Percentiles rank a stretch among this genome's conserved stretches.
These are phyloP conservation scores for Volvariella volvacea DNA, from an alignment of 1,284 basidiomycete species.

Conservation along the genomic window DNA sequence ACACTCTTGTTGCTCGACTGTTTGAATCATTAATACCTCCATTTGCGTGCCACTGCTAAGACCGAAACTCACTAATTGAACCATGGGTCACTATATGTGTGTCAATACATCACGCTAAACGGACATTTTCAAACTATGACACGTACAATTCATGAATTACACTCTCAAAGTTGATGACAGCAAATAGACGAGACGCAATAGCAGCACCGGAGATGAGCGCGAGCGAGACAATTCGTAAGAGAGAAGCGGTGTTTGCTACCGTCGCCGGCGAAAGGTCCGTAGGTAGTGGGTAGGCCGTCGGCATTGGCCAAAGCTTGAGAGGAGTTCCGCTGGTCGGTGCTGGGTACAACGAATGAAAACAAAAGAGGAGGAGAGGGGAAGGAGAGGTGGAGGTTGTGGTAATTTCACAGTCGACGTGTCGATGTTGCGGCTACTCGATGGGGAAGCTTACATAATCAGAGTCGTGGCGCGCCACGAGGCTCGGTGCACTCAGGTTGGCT, in stretches of 20 bases:
- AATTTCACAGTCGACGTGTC: too few relatives aligned
- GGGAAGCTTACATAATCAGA: too few relatives aligned
- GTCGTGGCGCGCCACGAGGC: too few relatives aligned
- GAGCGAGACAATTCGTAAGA: constrained; percentile 83
- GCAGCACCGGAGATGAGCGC: constrained; percentile 89
- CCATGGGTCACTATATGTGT: constrained; percentile 79
- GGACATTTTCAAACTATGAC: neutral
- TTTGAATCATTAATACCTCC: constrained; percentile 14
- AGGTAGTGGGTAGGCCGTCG: constrained; percentile 64
- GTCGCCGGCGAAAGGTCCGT: constrained; percentile 61
- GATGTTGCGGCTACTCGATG: too few relatives aligned
- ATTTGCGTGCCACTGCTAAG: constrained; percentile 16
- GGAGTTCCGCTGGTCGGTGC: neutral
- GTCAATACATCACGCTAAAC: neutral
- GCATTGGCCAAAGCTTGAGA: constrained; percentile 36
- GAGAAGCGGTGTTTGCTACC: constrained; percentile 75
- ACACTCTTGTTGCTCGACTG: constrained; percentile 85
- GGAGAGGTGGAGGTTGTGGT: too few relatives aligned
- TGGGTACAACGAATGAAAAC: neutral
- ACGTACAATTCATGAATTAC: constrained; percentile 98
- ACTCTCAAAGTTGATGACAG: constrained; percentile 97
- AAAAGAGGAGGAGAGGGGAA: too few relatives aligned
- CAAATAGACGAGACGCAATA: constrained; percentile 93
- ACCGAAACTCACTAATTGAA: constrained; percentile 78
- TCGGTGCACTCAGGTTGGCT: too few relatives aligned